A percentile compares a stretch with the other conserved stretches of the same genome.
Evolutionary conservation across 257 asterid species (phyloP).

Genomic region (Solanum medicagineum): DNA sequence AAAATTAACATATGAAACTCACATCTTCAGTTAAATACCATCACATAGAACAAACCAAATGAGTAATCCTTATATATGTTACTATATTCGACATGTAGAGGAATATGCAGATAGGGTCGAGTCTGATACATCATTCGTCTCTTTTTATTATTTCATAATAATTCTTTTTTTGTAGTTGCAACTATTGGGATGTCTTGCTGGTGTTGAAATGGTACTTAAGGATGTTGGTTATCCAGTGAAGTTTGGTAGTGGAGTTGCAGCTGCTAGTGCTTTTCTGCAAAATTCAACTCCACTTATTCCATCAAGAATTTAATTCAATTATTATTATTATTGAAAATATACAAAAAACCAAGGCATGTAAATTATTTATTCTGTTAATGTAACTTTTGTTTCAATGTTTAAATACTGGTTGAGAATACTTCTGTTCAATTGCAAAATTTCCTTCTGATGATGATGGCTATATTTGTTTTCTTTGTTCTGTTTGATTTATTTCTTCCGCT

Average conservation of each 20-base stretch:
- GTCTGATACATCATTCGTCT: background rate
- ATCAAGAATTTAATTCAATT: constrained; percentile 65
- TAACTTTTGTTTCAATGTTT: background rate
- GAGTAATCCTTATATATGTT: background rate
- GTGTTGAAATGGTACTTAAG: constrained; percentile 98
- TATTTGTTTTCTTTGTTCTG: background rate
- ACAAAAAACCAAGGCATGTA: background rate
- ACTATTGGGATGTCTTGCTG: constrained; percentile 92
- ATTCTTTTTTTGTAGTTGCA: constrained; percentile 45
- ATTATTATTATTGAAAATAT: background rate
- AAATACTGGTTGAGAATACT: background rate
- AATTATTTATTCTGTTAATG: background rate
- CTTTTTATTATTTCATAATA: background rate
- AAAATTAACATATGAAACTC: background rate
- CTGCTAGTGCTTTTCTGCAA: constrained; percentile 77
- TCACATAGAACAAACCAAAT: background rate
- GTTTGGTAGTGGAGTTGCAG: constrained; percentile 90
- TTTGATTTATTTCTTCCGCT: background rate
- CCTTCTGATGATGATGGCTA: background rate
- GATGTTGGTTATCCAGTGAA: constrained; percentile 88
- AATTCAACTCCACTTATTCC: constrained; percentile 84
- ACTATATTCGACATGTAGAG: background rate
- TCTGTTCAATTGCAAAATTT: background rate
- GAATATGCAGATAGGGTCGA: background rate
- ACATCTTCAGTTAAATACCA: background rate